These are phyloP conservation scores for Hymenoscyphus scutula DNA, from an alignment of 2,329 filamentous ascomycete genomes.

Conservation along the genomic window DNA sequence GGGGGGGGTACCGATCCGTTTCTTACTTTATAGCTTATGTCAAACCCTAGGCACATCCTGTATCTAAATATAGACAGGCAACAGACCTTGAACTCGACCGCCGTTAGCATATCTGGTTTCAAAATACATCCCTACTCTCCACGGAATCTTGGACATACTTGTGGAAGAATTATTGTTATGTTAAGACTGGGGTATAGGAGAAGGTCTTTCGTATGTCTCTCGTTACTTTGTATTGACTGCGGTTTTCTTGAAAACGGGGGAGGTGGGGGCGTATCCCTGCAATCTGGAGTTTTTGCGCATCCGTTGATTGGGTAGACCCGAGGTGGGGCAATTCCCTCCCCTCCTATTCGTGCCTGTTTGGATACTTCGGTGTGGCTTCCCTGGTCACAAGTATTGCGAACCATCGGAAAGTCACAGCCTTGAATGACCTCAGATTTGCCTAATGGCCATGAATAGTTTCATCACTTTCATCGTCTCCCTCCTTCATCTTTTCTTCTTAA, in stretches of 20 bases:
- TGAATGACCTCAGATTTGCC: neutral
- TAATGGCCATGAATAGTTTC: neutral
- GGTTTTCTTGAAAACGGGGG: neutral
- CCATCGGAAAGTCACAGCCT: neutral
- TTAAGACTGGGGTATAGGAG: too few species aligned
- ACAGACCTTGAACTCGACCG: neutral
- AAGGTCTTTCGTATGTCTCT: too few species aligned
- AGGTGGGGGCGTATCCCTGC: neutral
- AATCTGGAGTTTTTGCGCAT: neutral
- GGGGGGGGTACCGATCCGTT: neutral
- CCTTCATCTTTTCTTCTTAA: neutral
- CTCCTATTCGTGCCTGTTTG: neutral
- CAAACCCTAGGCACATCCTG: too few species aligned
- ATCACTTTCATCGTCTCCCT: neutral
- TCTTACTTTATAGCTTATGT: neutral
- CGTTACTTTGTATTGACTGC: too few species aligned
- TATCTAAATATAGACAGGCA: neutral
- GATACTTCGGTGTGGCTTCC: neutral
- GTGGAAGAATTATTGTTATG: too few species aligned
- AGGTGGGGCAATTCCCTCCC: neutral
- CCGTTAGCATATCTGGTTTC: too few species aligned
- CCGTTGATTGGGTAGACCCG: neutral
- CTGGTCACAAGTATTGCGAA: neutral
- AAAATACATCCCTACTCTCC: too few species aligned
- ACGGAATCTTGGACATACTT: too few species aligned